phyloP scores from a whole-genome alignment of 2,329 filamentous ascomycete species.

The Ophiostoma ulmi region DNA sequence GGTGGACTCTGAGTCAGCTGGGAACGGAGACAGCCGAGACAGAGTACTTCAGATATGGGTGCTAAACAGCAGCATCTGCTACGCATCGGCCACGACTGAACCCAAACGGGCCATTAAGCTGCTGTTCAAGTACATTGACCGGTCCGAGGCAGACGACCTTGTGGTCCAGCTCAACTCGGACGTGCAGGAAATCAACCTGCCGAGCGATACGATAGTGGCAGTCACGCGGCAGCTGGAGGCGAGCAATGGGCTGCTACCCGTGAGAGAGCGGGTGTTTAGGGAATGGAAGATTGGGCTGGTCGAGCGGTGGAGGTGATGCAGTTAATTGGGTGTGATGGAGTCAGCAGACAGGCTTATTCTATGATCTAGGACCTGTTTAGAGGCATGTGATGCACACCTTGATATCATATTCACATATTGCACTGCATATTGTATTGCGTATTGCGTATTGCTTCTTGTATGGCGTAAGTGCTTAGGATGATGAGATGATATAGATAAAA shows the following conservation, averaged over 20 bases:
- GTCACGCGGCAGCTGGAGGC: slow-evolving; percentile 42
- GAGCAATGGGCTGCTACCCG: slow-evolving; percentile 51
- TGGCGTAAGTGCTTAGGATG: background rate
- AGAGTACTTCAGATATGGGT: slow-evolving; percentile 48
- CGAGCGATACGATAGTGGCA: slow-evolving; percentile 44
- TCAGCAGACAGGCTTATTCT: background rate
- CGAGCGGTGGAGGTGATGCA: slow-evolving; percentile 42
- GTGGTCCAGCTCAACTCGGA: slow-evolving; percentile 50
- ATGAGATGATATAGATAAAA: background rate
- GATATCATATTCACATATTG: background rate
- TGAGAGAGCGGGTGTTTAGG: slow-evolving; percentile 52
- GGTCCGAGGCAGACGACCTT: slow-evolving; percentile 44
- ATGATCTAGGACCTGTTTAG: background rate
- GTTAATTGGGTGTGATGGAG: background rate
- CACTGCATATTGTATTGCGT: no score
- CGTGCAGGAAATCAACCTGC: slow-evolving; percentile 56
- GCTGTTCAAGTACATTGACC: slow-evolving; percentile 44
- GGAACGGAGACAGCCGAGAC: no score
- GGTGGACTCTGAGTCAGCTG: background rate
- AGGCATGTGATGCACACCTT: background rate
- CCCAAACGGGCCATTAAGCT: slow-evolving; percentile 47
- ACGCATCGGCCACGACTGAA: slow-evolving; percentile 28
- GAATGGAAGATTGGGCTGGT: slow-evolving; percentile 65
- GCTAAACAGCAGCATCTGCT: slow-evolving; percentile 51
- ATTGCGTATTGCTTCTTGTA: background rate